Percentiles rank a stretch among this genome's conserved stretches.
These are phyloP conservation scores for Russula ochroleuca DNA, from an alignment of 768 basidiomycete genomes.

Conservation along the genomic window DNA sequence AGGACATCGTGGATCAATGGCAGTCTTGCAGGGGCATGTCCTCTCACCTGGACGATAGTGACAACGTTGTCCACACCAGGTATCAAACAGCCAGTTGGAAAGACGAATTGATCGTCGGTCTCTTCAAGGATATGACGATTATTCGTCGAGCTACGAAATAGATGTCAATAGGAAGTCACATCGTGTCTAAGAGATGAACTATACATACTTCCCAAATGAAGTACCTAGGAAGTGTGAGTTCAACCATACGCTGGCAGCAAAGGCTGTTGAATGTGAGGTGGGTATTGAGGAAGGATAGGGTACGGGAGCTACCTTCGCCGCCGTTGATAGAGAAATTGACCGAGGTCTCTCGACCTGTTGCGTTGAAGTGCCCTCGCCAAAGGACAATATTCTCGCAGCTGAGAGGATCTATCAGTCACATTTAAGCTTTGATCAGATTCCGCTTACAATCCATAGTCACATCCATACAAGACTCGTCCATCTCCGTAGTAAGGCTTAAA, in stretches of 20 bases:
- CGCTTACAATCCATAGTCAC: conserved; percentile 76
- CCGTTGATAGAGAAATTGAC: conserved; percentile 79
- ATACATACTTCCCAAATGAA: conserved; percentile 64
- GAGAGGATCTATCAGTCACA: conserved; percentile 8
- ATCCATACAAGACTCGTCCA: conserved; percentile 75
- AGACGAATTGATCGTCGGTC: conserved; percentile 60
- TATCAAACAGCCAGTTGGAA: conserved; percentile 53
- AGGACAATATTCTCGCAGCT: conserved; percentile 81
- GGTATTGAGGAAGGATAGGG: conserved; percentile 5
- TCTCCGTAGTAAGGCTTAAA: conserved; percentile 67
- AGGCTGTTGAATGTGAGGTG: conserved; percentile 42
- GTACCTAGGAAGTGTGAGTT: conserved; percentile 69
- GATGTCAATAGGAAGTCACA: conserved; percentile 1
- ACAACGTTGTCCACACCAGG: conserved; percentile 64
- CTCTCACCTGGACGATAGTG: conserved; percentile 66
- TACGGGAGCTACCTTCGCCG: conserved; percentile 51
- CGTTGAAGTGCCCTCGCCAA: conserved; percentile 77
- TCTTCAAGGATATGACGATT: conserved; percentile 57
- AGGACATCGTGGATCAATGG: background rate
- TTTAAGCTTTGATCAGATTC: background rate
- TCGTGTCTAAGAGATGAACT: background rate
- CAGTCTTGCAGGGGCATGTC: background rate
- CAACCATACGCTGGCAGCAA: conserved; percentile 79
- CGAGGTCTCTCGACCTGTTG: conserved; percentile 54
- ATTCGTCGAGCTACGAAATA: conserved; percentile 55